Conservation (phyloP, 306 rosid genomes). For the Mimosa bimucronata region DNA sequence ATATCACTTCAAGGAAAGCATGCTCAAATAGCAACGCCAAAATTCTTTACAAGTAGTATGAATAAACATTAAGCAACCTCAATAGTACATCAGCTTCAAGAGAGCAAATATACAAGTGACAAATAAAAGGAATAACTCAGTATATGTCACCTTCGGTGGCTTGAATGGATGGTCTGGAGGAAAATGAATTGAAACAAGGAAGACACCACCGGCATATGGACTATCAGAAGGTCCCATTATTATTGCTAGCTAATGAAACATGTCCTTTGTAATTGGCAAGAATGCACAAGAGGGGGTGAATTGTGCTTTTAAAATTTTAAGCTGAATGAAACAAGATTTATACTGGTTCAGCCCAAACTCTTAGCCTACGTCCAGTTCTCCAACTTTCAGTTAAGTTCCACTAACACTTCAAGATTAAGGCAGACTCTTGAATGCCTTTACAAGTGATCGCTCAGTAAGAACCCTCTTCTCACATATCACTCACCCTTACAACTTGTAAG, state of each 20-base stretch:
- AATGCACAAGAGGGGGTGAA: too few relatives aligned
- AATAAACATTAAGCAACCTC: constrained; percentile 9
- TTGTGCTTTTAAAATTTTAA: too few relatives aligned
- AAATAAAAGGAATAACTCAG: not conserved
- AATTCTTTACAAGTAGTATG: not conserved
- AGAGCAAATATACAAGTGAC: not conserved
- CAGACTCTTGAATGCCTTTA: too few relatives aligned
- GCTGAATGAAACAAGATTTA: too few relatives aligned
- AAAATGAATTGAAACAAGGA: constrained; percentile 80
- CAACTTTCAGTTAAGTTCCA: too few relatives aligned
- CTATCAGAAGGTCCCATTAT: constrained; percentile 91
- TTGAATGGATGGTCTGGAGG: constrained; percentile 94
- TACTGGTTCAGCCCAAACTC: too few relatives aligned
- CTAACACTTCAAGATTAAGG: too few relatives aligned
- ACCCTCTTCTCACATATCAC: too few relatives aligned
- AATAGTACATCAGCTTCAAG: not conserved
- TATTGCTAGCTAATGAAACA: constrained; percentile 95
- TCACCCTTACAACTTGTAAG: too few relatives aligned
- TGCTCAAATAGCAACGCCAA: not conserved
- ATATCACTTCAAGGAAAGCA: not conserved
- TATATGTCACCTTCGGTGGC: constrained; percentile 75
- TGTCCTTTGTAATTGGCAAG: too few relatives aligned
- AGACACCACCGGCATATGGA: constrained; percentile 85
- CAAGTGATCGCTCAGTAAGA: too few relatives aligned
- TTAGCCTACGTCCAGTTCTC: too few relatives aligned